Base-by-base conservation (phyloP, 192 early-diverging fungal species). In the Backusella sp. region DNA sequence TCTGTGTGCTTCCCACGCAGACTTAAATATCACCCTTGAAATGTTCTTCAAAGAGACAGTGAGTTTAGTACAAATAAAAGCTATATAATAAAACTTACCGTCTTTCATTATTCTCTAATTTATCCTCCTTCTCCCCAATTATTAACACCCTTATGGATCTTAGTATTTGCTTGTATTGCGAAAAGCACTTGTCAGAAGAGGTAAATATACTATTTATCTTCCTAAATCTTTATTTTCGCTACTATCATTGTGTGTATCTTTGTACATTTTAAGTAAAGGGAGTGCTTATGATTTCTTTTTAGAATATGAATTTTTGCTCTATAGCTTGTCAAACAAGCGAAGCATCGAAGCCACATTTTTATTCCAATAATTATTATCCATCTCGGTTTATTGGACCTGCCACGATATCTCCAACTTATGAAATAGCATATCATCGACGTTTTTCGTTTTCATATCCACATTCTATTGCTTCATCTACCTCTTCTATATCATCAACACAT, bases 81-180 rank as follows among this genome's bases (percentile, higher is more conserved):
- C 46, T 49, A 49, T 49, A 49, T 28, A 28, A 62, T 28, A 62
- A 59, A 62, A 62, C 1, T 62, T 62, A 23, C 26, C 3, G 9
- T 14, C n/a, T 62, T 62, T 62, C 56, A 62, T 28, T 62, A 62
- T 62, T 62, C 23, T 62, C 9, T 62, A 28, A 62, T 62, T 62
- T 28, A 9, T 62, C 56, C 56, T 62, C 56, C 26, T 62, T 49
- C 19, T 49, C 46, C 46, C 6, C 46, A n/a, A 9, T 26, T 28
- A 28, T 28, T 26, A 62, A 26, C 56, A 11, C 23, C 56, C 6
- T 3, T 44, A 71, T 71, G 70, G 70, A 71, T 71, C 42, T 71
- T 71, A 71, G 17, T 30, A 71, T 71, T 71, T 71, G 70, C 39
- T 39, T 71, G 2, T 71, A 71, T 41, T 71, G 70, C 49, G 70